Evolutionary conservation across 768 basidiomycete species (phyloP).

Genomic region (Amanita muscaria): DNA sequence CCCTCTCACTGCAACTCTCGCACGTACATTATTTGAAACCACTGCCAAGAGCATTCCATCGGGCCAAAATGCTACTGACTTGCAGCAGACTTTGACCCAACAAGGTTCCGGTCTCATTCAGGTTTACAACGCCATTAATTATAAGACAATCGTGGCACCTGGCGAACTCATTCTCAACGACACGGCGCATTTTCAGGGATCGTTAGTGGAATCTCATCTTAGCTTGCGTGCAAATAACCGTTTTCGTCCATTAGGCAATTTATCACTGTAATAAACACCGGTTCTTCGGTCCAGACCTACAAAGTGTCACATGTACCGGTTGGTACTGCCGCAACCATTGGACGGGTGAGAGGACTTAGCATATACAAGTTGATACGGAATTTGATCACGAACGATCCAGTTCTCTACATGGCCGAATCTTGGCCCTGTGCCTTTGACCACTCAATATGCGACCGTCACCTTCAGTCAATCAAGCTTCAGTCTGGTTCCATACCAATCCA

Average conservation of each 20-base stretch:
- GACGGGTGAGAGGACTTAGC: slow-evolving; percentile 17
- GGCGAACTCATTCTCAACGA: slow-evolving; percentile 48
- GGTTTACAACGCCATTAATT: slow-evolving; percentile 47
- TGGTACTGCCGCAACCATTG: slow-evolving; percentile 33
- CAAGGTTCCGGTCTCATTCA: slow-evolving; percentile 52
- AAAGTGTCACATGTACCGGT: slow-evolving; percentile 38
- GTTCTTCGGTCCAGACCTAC: slow-evolving; percentile 27
- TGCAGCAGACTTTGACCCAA: slow-evolving; percentile 38
- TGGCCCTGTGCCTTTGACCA: slow-evolving; percentile 38
- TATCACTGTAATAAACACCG: slow-evolving; percentile 39
- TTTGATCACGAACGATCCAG: slow-evolving; percentile 24
- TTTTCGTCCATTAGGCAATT: slow-evolving; percentile 24
- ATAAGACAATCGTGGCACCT: slow-evolving; percentile 36
- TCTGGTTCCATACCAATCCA: slow-evolving; percentile 28
- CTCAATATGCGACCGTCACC: slow-evolving; percentile 31
- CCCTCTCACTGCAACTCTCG: slow-evolving; percentile 18
- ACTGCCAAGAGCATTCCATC: slow-evolving; percentile 34
- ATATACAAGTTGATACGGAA: background rate
- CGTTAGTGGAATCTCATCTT: slow-evolving; percentile 20
- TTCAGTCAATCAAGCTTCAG: slow-evolving; percentile 33
- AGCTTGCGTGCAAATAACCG: background rate
- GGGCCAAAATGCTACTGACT: slow-evolving; percentile 31
- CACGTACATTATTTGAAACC: slow-evolving; percentile 36
- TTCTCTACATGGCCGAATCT: slow-evolving; percentile 14
- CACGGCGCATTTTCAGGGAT: slow-evolving; percentile 36